Conservation (phyloP, 306 rosid genomes). For the Vicia faba region DNA sequence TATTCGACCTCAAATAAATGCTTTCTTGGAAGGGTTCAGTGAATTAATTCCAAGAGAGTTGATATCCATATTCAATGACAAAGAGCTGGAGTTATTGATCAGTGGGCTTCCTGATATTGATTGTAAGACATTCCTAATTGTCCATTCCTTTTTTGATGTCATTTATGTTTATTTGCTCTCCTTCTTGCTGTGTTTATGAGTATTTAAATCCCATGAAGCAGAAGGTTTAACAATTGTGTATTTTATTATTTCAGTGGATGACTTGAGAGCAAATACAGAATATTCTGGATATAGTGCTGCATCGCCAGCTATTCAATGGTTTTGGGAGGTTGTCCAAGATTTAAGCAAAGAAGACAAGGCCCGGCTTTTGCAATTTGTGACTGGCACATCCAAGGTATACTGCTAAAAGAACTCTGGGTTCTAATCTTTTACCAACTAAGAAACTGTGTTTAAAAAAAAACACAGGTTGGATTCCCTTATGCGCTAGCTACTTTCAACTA, state of each 20-base stretch:
- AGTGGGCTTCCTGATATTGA: constrained; percentile 99
- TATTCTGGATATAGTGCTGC: constrained; percentile 95
- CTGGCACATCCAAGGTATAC: constrained; percentile 97
- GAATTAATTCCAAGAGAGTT: constrained; percentile 74
- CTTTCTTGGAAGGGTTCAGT: constrained; percentile 85
- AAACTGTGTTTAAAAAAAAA: constrained; percentile 2
- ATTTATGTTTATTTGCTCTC: constrained; percentile 7
- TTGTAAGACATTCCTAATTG: constrained; percentile 54
- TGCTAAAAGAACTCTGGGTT: constrained; percentile 25
- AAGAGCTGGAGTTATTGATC: constrained; percentile 90
- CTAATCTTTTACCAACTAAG: constrained; percentile 7
- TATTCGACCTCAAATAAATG: constrained; percentile 96
- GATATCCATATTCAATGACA: constrained; percentile 91
- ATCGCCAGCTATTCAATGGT: constrained; percentile 93
- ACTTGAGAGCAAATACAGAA: constrained; percentile 95
- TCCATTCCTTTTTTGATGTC: constrained; percentile 8
- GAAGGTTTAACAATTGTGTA: constrained; percentile 25
- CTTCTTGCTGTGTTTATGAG: background rate
- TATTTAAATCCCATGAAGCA: constrained; percentile 15
- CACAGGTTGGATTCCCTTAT: background rate
- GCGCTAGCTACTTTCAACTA: background rate
- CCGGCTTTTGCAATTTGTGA: constrained; percentile 95
- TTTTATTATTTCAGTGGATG: constrained; percentile 82
- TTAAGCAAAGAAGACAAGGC: constrained; percentile 99
- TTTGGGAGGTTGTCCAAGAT: constrained; percentile 95